Evolutionary conservation across 163 green algal genomes (phyloP).

Genomic region (Prototheca wickerhamii): DNA sequence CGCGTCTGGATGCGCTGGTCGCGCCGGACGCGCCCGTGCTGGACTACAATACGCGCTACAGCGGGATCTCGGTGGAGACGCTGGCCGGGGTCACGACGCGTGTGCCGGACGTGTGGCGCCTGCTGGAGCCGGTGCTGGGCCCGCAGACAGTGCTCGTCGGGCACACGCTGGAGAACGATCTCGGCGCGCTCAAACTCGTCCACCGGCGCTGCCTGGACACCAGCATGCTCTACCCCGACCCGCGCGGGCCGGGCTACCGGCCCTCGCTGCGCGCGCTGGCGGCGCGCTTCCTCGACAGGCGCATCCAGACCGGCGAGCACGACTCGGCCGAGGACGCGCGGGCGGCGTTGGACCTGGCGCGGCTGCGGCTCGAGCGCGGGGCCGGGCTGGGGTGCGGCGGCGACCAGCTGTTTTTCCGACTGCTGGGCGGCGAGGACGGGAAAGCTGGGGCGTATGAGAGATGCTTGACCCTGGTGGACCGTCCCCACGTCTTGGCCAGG

Average conservation of each 20-base stretch:
- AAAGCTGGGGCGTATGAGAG: too few relatives aligned
- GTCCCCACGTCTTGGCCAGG: too few relatives aligned
- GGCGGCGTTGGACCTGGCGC: constrained; percentile 70
- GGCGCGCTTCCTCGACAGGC: constrained; percentile 51
- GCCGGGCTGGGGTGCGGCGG: constrained; percentile 2
- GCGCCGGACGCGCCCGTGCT: constrained; percentile 71
- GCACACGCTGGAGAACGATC: constrained; percentile 88
- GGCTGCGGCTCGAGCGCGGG: constrained; percentile 13
- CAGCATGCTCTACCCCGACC: constrained; percentile 68
- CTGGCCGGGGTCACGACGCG: constrained; percentile 49
- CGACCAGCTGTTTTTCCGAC: too few relatives aligned
- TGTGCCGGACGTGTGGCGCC: constrained; percentile 48
- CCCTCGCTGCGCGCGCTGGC: constrained; percentile 52
- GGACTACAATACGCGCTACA: constrained; percentile 86
- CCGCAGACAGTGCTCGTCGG: constrained; percentile 37
- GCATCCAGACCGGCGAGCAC: constrained; percentile 75
- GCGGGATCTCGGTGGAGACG: constrained; percentile 73
- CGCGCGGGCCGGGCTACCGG: constrained; percentile 35
- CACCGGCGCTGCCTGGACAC: constrained; percentile 75
- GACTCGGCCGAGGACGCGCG: constrained; percentile 72
- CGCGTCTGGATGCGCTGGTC: constrained; percentile 82
- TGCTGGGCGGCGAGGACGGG: too few relatives aligned
- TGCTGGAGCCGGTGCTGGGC: constrained; percentile 26
- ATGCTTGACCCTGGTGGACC: too few relatives aligned
- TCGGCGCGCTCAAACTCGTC: constrained; percentile 58